These are phyloP conservation scores for Caryocar brasiliense DNA, from an alignment of 441 rosid species.

Conservation along the genomic window DNA sequence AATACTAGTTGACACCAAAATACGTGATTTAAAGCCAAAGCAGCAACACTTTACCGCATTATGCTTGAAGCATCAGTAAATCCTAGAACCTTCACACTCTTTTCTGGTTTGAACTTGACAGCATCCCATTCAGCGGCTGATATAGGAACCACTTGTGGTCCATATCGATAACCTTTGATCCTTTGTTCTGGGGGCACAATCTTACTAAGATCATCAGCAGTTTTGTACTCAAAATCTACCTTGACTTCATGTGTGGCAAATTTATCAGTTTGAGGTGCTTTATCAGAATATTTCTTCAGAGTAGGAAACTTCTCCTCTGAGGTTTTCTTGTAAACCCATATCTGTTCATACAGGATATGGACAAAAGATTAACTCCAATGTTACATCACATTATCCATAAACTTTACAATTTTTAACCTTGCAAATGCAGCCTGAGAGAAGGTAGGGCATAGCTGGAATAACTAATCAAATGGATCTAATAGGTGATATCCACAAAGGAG, in stretches of 20 bases:
- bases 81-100: conserved; percentile 82
- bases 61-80: conserved; percentile 69
- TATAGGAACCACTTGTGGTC: conserved; percentile 89
- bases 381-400: too few species aligned
- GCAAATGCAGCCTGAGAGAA: too few species aligned
- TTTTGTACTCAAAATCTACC: conserved; percentile 71
- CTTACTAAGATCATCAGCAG: conserved; percentile 38
- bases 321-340: conserved; percentile 92
- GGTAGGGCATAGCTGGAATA: neutral
- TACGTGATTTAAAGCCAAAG: conserved; percentile 1
- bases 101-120: conserved; percentile 77
- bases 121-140: conserved; percentile 65
- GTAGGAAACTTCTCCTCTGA: conserved; percentile 85
- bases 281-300: conserved; percentile 73
- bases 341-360: conserved; percentile 27
- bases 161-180: conserved; percentile 85
- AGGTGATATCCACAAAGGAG: neutral
- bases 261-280: conserved; percentile 71
- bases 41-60: conserved; percentile 35
- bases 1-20: neutral
- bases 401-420: too few species aligned
- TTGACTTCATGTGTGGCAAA: conserved; percentile 81
- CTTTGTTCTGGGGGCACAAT: conserved; percentile 79
- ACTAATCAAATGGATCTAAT: neutral
- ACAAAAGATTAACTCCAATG: neutral